phyloP scores from a whole-genome alignment of 305 asterid genomes.

The Fraxinus velutina region DNA sequence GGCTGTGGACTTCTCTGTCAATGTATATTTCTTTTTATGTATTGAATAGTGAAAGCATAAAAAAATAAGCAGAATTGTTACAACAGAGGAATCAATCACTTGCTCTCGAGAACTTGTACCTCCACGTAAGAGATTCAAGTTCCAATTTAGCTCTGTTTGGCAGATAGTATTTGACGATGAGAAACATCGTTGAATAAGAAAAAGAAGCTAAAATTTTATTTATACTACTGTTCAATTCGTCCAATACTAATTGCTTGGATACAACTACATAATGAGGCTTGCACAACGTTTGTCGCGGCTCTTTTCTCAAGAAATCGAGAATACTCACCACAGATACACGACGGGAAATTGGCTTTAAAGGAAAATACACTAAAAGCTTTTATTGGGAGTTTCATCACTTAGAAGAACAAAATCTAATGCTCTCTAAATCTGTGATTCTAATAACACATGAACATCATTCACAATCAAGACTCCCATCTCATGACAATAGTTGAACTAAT shows the following conservation, averaged over 20 bases:
- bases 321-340: neutral
- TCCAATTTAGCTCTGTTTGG: neutral
- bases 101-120: neutral
- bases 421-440: neutral
- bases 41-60: slow-evolving; percentile 29
- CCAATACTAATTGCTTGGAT: neutral
- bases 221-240: neutral
- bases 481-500: neutral
- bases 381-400: neutral
- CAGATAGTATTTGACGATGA: neutral
- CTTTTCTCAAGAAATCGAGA: neutral
- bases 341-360: neutral
- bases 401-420: too few relatives aligned
- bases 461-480: neutral
- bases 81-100: neutral
- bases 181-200: neutral
- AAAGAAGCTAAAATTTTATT: neutral
- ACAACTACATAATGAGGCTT: neutral
- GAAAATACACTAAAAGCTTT: neutral
- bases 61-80: slow-evolving; percentile 21
- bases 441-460: neutral
- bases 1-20: slow-evolving; percentile 22
- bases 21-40: slow-evolving; percentile 28
- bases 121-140: neutral
- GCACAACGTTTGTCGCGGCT: neutral